These are phyloP conservation scores for Circinella minor DNA, from an alignment of 371 early-diverging fungal species.

Conservation along the genomic window DNA sequence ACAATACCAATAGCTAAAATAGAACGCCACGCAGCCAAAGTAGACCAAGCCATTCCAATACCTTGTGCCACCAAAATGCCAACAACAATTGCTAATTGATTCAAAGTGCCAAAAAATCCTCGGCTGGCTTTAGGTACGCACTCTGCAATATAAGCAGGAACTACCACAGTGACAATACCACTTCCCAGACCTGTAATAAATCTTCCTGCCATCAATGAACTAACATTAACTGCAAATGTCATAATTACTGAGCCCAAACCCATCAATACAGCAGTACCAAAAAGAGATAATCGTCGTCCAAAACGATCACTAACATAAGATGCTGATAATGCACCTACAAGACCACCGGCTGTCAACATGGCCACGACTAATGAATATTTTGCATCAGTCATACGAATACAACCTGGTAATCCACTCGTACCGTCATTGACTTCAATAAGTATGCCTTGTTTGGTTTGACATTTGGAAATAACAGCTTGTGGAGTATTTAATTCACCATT, in stretches of 20 bases:
- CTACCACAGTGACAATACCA: slow-evolving; percentile 83
- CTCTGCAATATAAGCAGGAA: slow-evolving; percentile 88
- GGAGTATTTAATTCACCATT: slow-evolving; percentile 85
- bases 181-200: slow-evolving; percentile 85
- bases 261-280: slow-evolving; percentile 68
- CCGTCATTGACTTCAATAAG: slow-evolving; percentile 21
- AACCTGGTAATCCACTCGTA: slow-evolving; percentile 57
- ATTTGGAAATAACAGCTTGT: slow-evolving; percentile 70
- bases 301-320: slow-evolving; percentile 70
- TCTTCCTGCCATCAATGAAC: slow-evolving; percentile 73
- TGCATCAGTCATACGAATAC: slow-evolving; percentile 83
- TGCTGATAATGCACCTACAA: slow-evolving; percentile 81
- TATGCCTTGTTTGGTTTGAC: slow-evolving; percentile 32
- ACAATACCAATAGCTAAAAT: slow-evolving; percentile 63
- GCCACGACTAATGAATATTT: slow-evolving; percentile 75
- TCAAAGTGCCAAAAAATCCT: slow-evolving; percentile 82
- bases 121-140: slow-evolving; percentile 76
- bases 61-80: slow-evolving; percentile 80
- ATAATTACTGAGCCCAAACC: slow-evolving; percentile 70
- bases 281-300: slow-evolving; percentile 76
- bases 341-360: slow-evolving; percentile 79
- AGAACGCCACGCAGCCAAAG: slow-evolving; percentile 65
- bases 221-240: slow-evolving; percentile 57
- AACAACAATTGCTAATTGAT: slow-evolving; percentile 84
- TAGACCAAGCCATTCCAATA: slow-evolving; percentile 66